Evolutionary conservation across 2,329 filamentous ascomycete genomes (phyloP), one percentile per base, ranked within the genome.

Genomic region (Chaetomium olivaceum): DNA sequence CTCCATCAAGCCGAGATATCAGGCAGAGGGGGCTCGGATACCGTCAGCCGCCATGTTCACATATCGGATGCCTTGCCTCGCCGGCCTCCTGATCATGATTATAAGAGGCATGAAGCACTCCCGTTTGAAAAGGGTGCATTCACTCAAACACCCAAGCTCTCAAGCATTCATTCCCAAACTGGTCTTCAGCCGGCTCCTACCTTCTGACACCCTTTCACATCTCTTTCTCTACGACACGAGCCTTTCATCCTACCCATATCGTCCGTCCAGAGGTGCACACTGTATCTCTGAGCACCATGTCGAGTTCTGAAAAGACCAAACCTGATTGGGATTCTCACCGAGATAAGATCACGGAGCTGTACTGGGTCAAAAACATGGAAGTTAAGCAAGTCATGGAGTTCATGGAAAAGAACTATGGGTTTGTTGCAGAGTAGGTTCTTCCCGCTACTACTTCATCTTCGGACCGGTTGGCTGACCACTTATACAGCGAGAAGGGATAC

Each of bases 281-380:
- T 23, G 27, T 27, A n/a, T 46, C 51, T 25, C n/a, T 12, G 19
- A 61, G 6, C 61, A 48, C 36, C 43, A 71, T 70, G 65, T n/a
- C 65, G 11, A n/a, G 50, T 9, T 3, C 58, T 6, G 23, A 39
- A 7, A 58, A 64, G 9, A 33, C 16, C 6, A 56, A 51, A 6
- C 64, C 36, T 16, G 64, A 71, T 43, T 74, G 67, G 67, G 69
- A 60, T 19, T 55, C 23, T 16, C 58, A 71, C 50, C 65, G 65
- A 27, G 29, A n/a, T 8, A 60, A n/a, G 25, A 72, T 74, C 31
- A 52, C 65, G 50, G 54, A 71, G 19, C 65, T 73, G 6, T 74
- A 29, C 27, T 29, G 27, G 27, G 27, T 29, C 27, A 29, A 29
- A 29, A 29, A 29, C 27, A 29, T 29, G 27, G 27, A 29, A 3